These are phyloP conservation scores for Curvularia eragrostidis DNA, from an alignment of 2,329 filamentous ascomycete genomes.

Conservation along the genomic window DNA sequence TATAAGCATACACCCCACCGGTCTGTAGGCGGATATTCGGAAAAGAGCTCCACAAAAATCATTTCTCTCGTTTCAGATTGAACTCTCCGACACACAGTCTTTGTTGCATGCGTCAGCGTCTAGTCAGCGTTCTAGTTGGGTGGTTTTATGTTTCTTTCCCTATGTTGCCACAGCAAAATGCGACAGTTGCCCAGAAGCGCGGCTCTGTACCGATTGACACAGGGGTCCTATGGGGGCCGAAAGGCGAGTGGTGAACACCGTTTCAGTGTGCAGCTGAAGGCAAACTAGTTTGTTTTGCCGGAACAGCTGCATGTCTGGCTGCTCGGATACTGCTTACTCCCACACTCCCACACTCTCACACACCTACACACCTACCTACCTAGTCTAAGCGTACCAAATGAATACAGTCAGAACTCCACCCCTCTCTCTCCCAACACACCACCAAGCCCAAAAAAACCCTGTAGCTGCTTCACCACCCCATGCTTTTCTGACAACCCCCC, in stretches of 20 bases:
- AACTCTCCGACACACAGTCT: not conserved
- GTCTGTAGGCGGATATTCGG: slow-evolving; percentile 19
- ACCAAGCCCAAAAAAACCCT: not conserved
- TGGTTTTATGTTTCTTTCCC: slow-evolving; percentile 9
- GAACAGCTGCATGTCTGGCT: not conserved
- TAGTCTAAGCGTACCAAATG: not conserved
- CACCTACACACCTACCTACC: not conserved
- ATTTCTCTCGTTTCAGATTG: slow-evolving; percentile 7
- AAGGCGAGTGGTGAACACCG: not conserved
- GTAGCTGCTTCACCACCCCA: not conserved
- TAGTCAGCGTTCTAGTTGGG: slow-evolving; percentile 9
- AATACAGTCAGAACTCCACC: not conserved
- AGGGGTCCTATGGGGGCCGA: not conserved
- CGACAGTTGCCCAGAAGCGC: slow-evolving; percentile 1
- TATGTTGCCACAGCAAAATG: slow-evolving; percentile 9
- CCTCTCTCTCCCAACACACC: not conserved
- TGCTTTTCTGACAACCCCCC: not conserved
- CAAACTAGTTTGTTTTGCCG: not conserved
- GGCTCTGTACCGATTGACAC: not conserved
- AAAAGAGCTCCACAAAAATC: slow-evolving; percentile 10
- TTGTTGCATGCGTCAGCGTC: slow-evolving; percentile 22
- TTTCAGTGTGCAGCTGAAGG: not conserved
- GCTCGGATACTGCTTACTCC: not conserved
- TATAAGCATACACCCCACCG: slow-evolving; percentile 1
- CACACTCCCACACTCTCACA: not conserved